Percentiles rank a stretch among this genome's conserved stretches.
Conservation (phyloP, 352 stramenopile genomes). For the Phytophthora litchii region DNA sequence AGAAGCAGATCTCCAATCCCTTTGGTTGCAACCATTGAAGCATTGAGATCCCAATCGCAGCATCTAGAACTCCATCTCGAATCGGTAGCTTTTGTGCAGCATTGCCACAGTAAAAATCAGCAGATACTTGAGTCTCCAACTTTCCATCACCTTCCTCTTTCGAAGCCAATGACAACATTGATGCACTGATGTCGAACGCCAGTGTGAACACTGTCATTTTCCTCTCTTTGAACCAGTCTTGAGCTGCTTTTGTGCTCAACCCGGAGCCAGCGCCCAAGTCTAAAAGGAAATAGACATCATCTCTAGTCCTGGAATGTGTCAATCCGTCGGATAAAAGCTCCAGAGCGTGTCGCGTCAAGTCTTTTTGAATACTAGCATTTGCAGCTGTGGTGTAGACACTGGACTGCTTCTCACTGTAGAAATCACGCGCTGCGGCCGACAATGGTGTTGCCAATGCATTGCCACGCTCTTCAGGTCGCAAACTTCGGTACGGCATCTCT, state of each 20-base stretch:
- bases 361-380: slow-evolving; percentile 72
- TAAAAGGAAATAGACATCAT: slow-evolving; percentile 48
- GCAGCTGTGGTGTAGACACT: slow-evolving; percentile 70
- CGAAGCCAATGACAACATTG: slow-evolving; percentile 65
- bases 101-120: slow-evolving; percentile 71
- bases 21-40: slow-evolving; percentile 77
- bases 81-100: slow-evolving; percentile 67
- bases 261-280: slow-evolving; percentile 77
- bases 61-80: slow-evolving; percentile 44
- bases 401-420: slow-evolving; percentile 71
- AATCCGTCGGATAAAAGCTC: slow-evolving; percentile 46
- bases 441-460: slow-evolving; percentile 38
- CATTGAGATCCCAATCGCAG: slow-evolving; percentile 82
- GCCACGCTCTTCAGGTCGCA: slow-evolving; percentile 51
- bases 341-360: slow-evolving; percentile 70
- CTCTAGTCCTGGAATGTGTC: slow-evolving; percentile 11
- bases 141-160: slow-evolving; percentile 1
- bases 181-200: slow-evolving; percentile 77
- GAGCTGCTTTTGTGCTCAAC: slow-evolving; percentile 63
- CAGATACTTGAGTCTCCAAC: slow-evolving; percentile 16
- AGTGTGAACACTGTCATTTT: slow-evolving; percentile 46
- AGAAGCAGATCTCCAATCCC: slow-evolving; percentile 66
- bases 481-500: slow-evolving; percentile 60
- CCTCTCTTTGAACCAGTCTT: slow-evolving; percentile 52
- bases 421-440: slow-evolving; percentile 52